Evolutionary conservation across 73 alveolate species (phyloP).

Genomic region (Diophrys sp.): DNA sequence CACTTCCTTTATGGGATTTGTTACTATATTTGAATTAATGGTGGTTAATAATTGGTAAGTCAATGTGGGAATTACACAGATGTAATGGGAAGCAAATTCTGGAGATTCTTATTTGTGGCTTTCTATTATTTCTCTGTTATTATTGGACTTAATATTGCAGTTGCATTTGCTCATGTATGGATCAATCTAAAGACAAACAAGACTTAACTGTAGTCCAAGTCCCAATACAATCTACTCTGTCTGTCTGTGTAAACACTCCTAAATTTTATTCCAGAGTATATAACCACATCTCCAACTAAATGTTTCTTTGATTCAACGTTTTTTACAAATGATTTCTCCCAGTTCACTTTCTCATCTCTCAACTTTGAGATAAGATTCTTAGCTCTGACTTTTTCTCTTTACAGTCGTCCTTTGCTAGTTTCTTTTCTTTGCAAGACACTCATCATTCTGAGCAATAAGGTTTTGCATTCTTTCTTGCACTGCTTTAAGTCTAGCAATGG

Average conservation of each 20-base stretch:
- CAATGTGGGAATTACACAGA: no score
- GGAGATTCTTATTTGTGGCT: no score
- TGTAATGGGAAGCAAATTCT: no score
- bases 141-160: no score
- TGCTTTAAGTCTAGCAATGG: constrained; percentile 85
- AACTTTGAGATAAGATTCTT: constrained; percentile 94
- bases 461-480: constrained; percentile 85
- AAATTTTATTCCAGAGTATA: constrained; percentile 97
- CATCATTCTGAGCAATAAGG: constrained; percentile 82
- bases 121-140: no score
- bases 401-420: constrained; percentile 93
- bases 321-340: constrained; percentile 86
- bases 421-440: constrained; percentile 92
- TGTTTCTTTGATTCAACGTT: constrained; percentile 82
- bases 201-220: constrained; percentile 82
- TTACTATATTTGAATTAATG: no score
- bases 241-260: constrained; percentile 96
- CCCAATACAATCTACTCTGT: constrained; percentile 93
- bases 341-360: constrained; percentile 93
- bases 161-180: no score
- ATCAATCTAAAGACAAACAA: no score
- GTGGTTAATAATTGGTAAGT: no score
- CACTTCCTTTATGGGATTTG: no score
- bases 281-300: constrained; percentile 96
- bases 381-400: constrained; percentile 94